Conservation (phyloP, 2,329 filamentous ascomycete genomes). For the Fonsecaea erecta region DNA sequence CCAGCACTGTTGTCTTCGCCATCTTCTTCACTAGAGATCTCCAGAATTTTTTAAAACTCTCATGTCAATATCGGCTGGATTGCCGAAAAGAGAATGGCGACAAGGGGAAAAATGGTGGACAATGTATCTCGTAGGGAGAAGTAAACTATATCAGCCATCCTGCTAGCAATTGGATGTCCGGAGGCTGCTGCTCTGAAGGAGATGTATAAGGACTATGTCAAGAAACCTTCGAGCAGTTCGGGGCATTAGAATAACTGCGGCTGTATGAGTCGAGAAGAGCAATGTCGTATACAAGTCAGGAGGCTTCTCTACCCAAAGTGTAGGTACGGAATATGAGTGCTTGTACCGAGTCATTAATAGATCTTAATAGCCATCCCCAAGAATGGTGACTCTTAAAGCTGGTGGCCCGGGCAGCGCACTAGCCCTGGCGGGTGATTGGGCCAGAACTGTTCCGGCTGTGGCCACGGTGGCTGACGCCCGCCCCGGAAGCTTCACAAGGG, state of each 20-base stretch:
- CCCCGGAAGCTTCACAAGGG: neutral
- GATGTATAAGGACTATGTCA: neutral
- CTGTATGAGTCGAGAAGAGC: neutral
- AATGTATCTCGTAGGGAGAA: neutral
- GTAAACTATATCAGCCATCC: neutral
- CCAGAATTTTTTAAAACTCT: neutral
- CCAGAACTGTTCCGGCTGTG: slow-evolving; percentile 10
- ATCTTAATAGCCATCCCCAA: too few relatives aligned
- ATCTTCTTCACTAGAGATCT: neutral
- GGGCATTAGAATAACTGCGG: neutral
- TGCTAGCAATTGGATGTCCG: neutral
- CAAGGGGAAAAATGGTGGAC: neutral
- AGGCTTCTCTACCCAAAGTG: neutral
- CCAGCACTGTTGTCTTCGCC: neutral
- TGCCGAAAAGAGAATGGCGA: neutral
- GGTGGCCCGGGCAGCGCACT: neutral
- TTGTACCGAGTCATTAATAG: too few relatives aligned
- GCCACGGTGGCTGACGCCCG: neutral
- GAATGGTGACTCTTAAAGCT: too few relatives aligned
- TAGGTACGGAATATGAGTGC: too few relatives aligned
- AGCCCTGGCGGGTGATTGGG: slow-evolving; percentile 1
- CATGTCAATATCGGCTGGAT: neutral
- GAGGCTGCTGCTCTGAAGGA: neutral
- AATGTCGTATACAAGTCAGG: neutral
- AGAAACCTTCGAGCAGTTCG: neutral